Conservation (phyloP, 179 eudicot species). For the Amaranthus tricolor region DNA sequence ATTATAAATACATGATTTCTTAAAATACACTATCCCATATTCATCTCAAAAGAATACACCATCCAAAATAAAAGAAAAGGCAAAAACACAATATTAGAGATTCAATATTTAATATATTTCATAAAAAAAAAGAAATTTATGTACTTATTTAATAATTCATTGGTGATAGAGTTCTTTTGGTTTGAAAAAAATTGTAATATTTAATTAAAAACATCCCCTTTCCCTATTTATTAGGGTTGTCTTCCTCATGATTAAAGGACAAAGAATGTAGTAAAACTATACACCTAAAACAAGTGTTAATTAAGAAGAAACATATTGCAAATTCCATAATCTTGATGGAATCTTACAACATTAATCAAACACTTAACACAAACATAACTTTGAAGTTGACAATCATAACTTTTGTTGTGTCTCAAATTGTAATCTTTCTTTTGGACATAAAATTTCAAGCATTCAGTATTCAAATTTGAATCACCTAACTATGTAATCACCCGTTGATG, state of each 20-base stretch:
- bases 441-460: background rate
- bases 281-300: background rate
- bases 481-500: background rate
- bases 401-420: background rate
- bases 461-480: constrained; percentile 5
- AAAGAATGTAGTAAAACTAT: background rate
- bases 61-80: background rate
- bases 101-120: no score
- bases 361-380: background rate
- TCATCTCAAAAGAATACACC: background rate
- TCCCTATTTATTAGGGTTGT: background rate
- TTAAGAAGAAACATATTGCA: constrained; percentile 3
- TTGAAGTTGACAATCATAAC: background rate
- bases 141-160: no score
- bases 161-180: background rate
- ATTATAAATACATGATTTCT: no score
- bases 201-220: no score
- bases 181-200: background rate
- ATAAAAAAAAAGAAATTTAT: no score
- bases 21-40: no score
- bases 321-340: background rate
- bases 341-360: background rate
- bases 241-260: background rate
- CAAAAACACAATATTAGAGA: background rate
- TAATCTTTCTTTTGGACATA: constrained; percentile 10